Percentiles rank a stretch among this genome's conserved stretches.
Conservation (phyloP, 352 stramenopile species). For the Globisporangium barbulae region DNA sequence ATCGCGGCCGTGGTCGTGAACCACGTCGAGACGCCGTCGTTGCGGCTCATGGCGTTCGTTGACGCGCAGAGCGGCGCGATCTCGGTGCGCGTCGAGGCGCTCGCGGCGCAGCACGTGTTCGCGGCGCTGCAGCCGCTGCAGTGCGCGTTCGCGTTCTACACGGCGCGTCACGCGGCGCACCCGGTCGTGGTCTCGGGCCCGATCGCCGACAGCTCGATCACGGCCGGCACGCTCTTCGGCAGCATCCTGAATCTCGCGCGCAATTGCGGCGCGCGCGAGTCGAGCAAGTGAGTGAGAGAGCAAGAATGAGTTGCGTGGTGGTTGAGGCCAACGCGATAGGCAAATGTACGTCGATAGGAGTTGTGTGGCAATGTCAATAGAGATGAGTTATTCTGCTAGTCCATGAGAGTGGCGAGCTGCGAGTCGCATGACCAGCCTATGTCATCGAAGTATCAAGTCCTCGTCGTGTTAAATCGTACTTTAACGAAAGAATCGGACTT, state of each 20-base stretch:
- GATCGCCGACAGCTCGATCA: conserved; percentile 74
- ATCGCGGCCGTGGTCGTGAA: conserved; percentile 28
- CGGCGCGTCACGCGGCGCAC: conserved; percentile 60
- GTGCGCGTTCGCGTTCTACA: conserved; percentile 80
- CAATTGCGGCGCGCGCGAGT: conserved; percentile 59
- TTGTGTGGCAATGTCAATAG: neutral
- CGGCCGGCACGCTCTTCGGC: conserved; percentile 73
- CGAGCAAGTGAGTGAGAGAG: neutral
- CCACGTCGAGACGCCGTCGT: conserved; percentile 22
- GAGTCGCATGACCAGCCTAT: too few relatives aligned
- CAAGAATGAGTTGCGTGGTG: neutral
- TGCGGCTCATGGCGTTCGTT: conserved; percentile 60
- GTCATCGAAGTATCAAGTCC: too few relatives aligned
- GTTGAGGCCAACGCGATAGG: too few relatives aligned
- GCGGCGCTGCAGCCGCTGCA: conserved; percentile 62
- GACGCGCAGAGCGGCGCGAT: conserved; percentile 47
- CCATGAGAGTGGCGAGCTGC: too few relatives aligned
- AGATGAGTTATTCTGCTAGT: neutral
- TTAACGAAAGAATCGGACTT: neutral
- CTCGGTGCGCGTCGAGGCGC: conserved; percentile 42
- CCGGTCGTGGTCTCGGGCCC: conserved; percentile 78
- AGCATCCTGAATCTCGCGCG: conserved; percentile 70
- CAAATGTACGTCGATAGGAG: too few relatives aligned
- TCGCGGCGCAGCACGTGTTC: conserved; percentile 48
- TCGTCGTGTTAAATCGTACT: neutral